Evolutionary conservation across 129 eudicot species (phyloP), one percentile per base, ranked within the genome.

Genomic region (Gnaphalium uliginosum): DNA sequence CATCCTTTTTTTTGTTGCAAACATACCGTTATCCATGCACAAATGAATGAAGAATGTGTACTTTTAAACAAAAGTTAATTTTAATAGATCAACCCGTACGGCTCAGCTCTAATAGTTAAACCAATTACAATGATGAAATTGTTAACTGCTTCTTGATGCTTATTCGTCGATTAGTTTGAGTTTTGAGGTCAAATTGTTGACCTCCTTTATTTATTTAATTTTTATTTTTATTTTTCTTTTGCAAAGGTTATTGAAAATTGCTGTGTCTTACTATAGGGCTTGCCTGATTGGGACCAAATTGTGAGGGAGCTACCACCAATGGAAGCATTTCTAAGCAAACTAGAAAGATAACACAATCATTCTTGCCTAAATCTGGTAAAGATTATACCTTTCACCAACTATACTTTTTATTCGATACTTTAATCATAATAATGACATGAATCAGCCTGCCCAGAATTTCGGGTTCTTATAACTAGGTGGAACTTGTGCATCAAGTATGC

Each of bases 271-370:
- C n/a, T 18, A 22, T 56, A 90, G 93, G 97, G 94, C 21, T 83
- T 95, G 95, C 99, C 99, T 33, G 96, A 91, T 83, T 95, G 99
- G 99, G 81, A 81, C 81, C 88, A 89, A 78, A 87, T 95, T 65
- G 76, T 86, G 86, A 84, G 91, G 87, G 99, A 95, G 72, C 68
- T 95, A 80, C 99, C 99, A n/a, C 85, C 89, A 62, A 85, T 86
- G 95, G 99, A 95, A 51, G 92, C 87, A 25, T 80, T 95, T 32
- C 79, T 91, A 48, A 89, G 99, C 96, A 87, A 95, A 82, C 94
- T 95, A 17, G 99, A 95, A 88, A 89, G 96, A 85, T 95, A 79
- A 75, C 73, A 71, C 65, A 17, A 26, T 79, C 50, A 6, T 64
- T 63, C 61, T 19, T 35, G 15, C 65, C 46, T 3, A 39, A 71